Conservation (phyloP, 176 grass and related monocot species). For the Aegilops longissima region DNA sequence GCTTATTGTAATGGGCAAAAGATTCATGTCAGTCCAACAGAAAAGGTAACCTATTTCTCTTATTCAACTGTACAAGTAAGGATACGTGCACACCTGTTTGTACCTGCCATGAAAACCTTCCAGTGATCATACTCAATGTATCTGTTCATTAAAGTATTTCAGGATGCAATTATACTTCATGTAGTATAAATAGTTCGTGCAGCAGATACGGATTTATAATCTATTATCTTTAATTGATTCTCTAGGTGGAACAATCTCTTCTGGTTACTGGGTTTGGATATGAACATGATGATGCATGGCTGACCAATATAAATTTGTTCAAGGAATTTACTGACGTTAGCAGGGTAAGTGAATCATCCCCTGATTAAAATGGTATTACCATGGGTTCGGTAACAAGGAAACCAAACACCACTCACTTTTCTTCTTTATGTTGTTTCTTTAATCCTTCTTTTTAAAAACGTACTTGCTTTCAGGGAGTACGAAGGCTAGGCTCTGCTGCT, state of each 20-base stretch:
- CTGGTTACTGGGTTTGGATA: constrained; percentile 99
- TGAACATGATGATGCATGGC: constrained; percentile 97
- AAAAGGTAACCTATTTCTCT: constrained; percentile 56
- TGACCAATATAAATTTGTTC: constrained; percentile 90
- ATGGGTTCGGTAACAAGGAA: neutral
- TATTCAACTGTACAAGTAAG: constrained; percentile 21
- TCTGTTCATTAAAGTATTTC: constrained; percentile 26
- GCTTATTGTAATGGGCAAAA: constrained; percentile 96
- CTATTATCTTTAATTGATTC: constrained; percentile 35
- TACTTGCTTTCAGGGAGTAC: constrained; percentile 60
- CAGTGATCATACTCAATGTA: neutral
- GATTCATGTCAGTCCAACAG: constrained; percentile 87
- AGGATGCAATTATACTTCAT: constrained; percentile 19
- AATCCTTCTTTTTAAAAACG: constrained; percentile 1
- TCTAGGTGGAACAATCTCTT: constrained; percentile 94
- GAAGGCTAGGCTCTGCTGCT: constrained; percentile 86
- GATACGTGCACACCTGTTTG: neutral
- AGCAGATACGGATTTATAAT: neutral
- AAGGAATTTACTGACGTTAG: constrained; percentile 98
- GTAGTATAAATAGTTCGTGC: neutral
- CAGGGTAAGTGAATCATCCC: constrained; percentile 50
- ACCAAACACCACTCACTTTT: neutral
- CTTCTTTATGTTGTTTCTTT: neutral
- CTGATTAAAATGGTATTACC: constrained; percentile 1
- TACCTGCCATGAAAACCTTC: constrained; percentile 9